phyloP scores from a whole-genome alignment of 2,329 filamentous ascomycete species.

The Raffaelea arxii region DNA sequence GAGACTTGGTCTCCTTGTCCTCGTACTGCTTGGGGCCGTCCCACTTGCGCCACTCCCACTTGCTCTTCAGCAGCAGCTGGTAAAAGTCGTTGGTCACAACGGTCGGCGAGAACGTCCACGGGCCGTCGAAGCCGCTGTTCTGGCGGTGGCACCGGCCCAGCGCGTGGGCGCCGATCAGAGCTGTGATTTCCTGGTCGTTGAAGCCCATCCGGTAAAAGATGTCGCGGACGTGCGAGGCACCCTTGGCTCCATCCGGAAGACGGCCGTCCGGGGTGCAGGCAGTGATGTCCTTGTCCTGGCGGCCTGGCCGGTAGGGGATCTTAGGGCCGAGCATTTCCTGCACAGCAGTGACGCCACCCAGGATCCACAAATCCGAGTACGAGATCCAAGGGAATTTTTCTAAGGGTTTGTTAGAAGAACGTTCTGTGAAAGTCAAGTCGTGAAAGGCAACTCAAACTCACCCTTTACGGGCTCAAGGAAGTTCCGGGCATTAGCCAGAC shows the following conservation, averaged over 20 bases:
- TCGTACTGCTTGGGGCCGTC: conserved; percentile 84
- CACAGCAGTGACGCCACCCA: conserved; percentile 73
- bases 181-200: conserved; percentile 93
- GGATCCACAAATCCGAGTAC: conserved; percentile 95
- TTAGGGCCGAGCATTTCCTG: conserved; percentile 91
- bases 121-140: conserved; percentile 78
- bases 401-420: conserved; percentile 22
- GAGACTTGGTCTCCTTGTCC: conserved; percentile 73
- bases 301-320: conserved; percentile 83
- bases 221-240: conserved; percentile 69
- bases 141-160: conserved; percentile 81
- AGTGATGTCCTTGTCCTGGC: conserved; percentile 65
- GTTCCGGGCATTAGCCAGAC: conserved; percentile 74
- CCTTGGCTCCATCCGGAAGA: conserved; percentile 62
- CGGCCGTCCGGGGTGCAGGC: conserved; percentile 93
- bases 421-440: not conserved
- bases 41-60: conserved; percentile 90
- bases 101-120: conserved; percentile 88
- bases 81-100: conserved; percentile 93
- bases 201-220: conserved; percentile 98
- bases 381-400: conserved; percentile 88
- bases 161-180: conserved; percentile 75
- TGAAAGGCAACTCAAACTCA: conserved; percentile 26
- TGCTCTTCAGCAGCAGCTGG: conserved; percentile 78
- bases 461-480: conserved; percentile 89